Base-by-base conservation (phyloP, 2,329 filamentous ascomycete species). In the Monascus ruber region DNA sequence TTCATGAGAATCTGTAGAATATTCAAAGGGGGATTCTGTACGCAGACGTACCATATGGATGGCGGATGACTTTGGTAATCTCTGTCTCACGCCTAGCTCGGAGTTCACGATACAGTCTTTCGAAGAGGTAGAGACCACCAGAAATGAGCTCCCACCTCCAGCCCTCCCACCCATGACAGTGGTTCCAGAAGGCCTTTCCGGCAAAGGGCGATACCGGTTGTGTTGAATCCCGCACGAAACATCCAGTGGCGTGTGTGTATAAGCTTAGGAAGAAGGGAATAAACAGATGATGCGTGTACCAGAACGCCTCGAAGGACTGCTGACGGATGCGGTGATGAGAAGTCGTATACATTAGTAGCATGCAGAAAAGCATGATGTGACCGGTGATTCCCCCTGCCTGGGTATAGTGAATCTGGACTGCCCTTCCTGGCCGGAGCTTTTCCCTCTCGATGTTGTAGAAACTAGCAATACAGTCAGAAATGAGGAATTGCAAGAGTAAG, bases 221-320 rank as follows among this genome's bases (percentile, higher is more conserved):
- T 5, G 71, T 62, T 1, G 79, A 82, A 58, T 95, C 88, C 49
- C 91, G 84, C 31, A 98, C 91, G 67, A 98, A 98, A 66, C 91
- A 98, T 43, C 87, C 88, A 5, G 85, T 85, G 1, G 91, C 89
- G 63, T 98, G 91, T 8, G 89, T 96, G 65, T 96, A 98, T 50
- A 98, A 79, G 34, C 77, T 89, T 34, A 98, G 73, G 55, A 96
- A 67, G 64, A 98, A 98, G 1, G 91, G 89, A 44, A 98, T 83
- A 56, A 96, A 96, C n/a, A 98, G 76, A 55, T 98, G 91, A 64
- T 98, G 91, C 0, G 87, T 94, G 66, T 98, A 98, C 91, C 91
- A 98, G 62, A 98, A 98, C 0, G 89, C 93, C 67, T 98, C 91
- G 58, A 88, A 98, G 0, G 86, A 94, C 60, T 98, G 91, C 60